Evolutionary conservation across 2,329 filamentous ascomycete species (phyloP).

Genomic region (Biscogniauxia marginata): DNA sequence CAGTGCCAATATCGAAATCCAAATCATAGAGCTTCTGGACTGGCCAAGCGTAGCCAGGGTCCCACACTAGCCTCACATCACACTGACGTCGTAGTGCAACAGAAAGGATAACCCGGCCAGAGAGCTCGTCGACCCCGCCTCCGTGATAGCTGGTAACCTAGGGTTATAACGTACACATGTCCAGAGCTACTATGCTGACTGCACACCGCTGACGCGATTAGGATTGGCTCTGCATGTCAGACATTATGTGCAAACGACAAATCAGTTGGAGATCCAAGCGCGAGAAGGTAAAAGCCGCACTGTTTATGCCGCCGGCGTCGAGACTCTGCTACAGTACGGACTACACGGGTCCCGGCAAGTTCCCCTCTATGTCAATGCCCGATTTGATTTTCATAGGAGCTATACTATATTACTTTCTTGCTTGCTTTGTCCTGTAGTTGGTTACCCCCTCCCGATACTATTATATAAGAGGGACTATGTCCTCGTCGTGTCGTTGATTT

Average conservation of each 20-base stretch:
- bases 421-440: neutral
- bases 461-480: slow-evolving; percentile 12
- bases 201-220: slow-evolving; percentile 11
- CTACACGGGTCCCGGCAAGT: slow-evolving; percentile 3
- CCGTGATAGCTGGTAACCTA: neutral
- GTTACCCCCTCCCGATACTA: neutral
- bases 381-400: slow-evolving; percentile 16
- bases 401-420: slow-evolving; percentile 2
- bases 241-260: neutral
- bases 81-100: slow-evolving; percentile 12
- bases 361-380: slow-evolving; percentile 6
- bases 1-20: slow-evolving; percentile 4
- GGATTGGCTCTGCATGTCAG: slow-evolving; percentile 18
- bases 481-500: slow-evolving; percentile 4
- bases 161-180: neutral
- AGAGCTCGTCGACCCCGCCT: neutral
- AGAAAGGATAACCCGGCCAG: slow-evolving; percentile 10
- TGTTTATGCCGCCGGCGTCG: neutral
- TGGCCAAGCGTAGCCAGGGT: too few species aligned
- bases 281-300: slow-evolving; percentile 7
- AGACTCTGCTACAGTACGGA: neutral
- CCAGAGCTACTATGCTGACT: slow-evolving; percentile 12
- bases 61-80: slow-evolving; percentile 8
- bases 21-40: slow-evolving; percentile 5
- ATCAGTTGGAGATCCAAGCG: neutral